A percentile compares a stretch with the other conserved stretches of the same genome.
phyloP scores from a whole-genome alignment of 768 basidiomycete species.

The Suillus discolor region DNA sequence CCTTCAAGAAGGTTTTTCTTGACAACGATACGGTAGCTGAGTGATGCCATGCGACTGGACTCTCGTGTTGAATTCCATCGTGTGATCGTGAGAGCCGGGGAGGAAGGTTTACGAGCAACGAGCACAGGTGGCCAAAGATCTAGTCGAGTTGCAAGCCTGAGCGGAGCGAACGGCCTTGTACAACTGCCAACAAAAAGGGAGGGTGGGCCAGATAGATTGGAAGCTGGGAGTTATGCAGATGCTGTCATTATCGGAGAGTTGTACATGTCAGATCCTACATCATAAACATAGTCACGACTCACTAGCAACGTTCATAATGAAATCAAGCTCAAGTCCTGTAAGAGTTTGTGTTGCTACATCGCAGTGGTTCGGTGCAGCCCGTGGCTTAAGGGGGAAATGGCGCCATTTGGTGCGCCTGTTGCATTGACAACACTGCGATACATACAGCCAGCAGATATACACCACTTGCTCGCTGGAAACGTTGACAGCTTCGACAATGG shows the following conservation, averaged over 20 bases:
- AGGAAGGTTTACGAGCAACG: constrained; percentile 57
- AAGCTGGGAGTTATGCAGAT: constrained; percentile 56
- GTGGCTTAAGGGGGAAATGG: neutral
- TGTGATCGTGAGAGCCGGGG: constrained; percentile 53
- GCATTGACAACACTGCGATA: neutral
- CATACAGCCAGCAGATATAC: neutral
- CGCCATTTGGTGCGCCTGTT: neutral
- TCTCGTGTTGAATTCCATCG: constrained; percentile 84
- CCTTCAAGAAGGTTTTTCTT: neutral
- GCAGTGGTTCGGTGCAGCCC: neutral
- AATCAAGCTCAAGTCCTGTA: neutral
- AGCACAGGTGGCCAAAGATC: constrained; percentile 90
- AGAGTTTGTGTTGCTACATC: neutral
- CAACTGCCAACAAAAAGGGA: constrained; percentile 55
- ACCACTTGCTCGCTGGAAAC: neutral
- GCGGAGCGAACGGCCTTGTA: constrained; percentile 79
- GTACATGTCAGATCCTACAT: constrained; percentile 25
- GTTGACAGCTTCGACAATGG: neutral
- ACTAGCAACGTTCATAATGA: neutral
- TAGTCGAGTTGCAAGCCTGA: constrained; percentile 77
- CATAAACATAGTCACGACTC: neutral
- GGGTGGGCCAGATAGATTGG: constrained; percentile 39
- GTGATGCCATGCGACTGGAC: constrained; percentile 66
- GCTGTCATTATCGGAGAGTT: constrained; percentile 75
- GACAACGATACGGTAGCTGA: constrained; percentile 42